Conservation (phyloP, 2,329 filamentous ascomycete genomes). For the Elsinoe necatrix region DNA sequence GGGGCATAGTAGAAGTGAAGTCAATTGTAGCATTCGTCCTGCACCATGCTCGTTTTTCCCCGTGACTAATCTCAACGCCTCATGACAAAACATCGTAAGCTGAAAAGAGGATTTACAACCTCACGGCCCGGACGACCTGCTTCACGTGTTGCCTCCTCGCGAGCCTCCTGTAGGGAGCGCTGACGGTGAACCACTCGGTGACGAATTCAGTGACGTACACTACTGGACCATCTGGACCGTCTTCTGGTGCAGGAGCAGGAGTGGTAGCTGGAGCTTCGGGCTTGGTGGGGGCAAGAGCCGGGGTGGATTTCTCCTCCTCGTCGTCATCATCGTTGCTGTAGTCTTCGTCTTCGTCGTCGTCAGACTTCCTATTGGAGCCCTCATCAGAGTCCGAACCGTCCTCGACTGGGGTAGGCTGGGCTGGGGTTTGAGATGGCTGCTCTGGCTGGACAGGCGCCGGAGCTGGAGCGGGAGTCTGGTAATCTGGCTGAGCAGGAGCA, state of each 20-base stretch:
- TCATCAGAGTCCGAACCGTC: constrained; percentile 21
- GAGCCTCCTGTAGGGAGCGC: constrained; percentile 3
- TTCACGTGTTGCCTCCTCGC: constrained; percentile 1
- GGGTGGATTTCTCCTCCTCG: constrained; percentile 36
- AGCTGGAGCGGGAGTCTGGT: background rate
- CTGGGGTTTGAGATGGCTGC: constrained; percentile 1
- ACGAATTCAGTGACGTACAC: constrained; percentile 1
- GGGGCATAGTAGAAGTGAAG: constrained; percentile 4
- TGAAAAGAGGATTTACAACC: background rate
- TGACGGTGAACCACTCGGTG: constrained; percentile 3
- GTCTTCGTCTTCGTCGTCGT: constrained; percentile 41
- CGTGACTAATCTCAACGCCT: background rate
- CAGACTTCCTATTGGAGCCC: constrained; percentile 43
- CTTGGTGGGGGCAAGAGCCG: constrained; percentile 30
- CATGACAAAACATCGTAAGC: background rate
- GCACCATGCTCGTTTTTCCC: background rate
- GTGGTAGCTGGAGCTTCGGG: constrained; percentile 21
- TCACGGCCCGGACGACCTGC: background rate
- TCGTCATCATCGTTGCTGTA: constrained; percentile 35
- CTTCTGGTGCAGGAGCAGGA: background rate
- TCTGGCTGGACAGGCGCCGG: constrained; percentile 7
- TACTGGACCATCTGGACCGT: background rate
- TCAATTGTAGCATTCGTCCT: background rate
- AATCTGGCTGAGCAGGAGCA: constrained; percentile 2
- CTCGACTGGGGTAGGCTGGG: background rate